These are phyloP conservation scores for Raffaelea albimanens DNA, from an alignment of 2,329 filamentous ascomycete genomes.

Conservation along the genomic window DNA sequence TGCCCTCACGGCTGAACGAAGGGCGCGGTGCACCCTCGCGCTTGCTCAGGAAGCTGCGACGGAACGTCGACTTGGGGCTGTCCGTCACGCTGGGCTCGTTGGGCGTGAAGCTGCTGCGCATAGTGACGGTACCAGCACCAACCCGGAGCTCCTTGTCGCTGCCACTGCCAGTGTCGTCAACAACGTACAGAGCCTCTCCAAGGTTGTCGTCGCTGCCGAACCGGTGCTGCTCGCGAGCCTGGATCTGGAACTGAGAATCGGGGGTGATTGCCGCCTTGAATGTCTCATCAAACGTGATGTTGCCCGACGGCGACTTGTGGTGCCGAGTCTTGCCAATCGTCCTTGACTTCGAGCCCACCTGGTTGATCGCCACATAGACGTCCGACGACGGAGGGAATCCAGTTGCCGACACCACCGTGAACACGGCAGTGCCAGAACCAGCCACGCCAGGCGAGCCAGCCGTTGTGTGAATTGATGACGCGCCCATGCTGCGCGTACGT, in stretches of 20 bases:
- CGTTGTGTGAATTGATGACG: slow-evolving; percentile 54
- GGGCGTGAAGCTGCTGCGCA: slow-evolving; percentile 64
- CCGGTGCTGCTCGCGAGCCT: slow-evolving; percentile 75
- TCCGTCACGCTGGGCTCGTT: slow-evolving; percentile 25
- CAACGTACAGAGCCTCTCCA: slow-evolving; percentile 79
- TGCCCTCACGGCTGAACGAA: slow-evolving; percentile 33
- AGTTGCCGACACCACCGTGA: slow-evolving; percentile 69
- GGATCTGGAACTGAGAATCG: slow-evolving; percentile 77
- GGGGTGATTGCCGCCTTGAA: slow-evolving; percentile 72
- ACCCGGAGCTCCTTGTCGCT: slow-evolving; percentile 66
- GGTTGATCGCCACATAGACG: slow-evolving; percentile 66
- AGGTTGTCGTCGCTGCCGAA: slow-evolving; percentile 78
- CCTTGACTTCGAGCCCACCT: slow-evolving; percentile 61
- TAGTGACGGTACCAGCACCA: slow-evolving; percentile 60
- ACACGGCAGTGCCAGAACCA: slow-evolving; percentile 65
- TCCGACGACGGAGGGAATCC: slow-evolving; percentile 71
- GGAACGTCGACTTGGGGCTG: slow-evolving; percentile 36
- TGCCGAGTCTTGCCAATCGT: slow-evolving; percentile 88
- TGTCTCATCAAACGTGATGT: slow-evolving; percentile 64
- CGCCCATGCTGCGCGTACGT: slow-evolving; percentile 51
- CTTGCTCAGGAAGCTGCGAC: slow-evolving; percentile 48
- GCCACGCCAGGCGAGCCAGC: slow-evolving; percentile 35
- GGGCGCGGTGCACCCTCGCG: slow-evolving; percentile 26
- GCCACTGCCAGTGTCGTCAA: slow-evolving; percentile 66
- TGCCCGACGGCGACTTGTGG: slow-evolving; percentile 60